phyloP scores from a whole-genome alignment of 805 yeast genomes.

The Teunomyces funiuensis region DNA sequence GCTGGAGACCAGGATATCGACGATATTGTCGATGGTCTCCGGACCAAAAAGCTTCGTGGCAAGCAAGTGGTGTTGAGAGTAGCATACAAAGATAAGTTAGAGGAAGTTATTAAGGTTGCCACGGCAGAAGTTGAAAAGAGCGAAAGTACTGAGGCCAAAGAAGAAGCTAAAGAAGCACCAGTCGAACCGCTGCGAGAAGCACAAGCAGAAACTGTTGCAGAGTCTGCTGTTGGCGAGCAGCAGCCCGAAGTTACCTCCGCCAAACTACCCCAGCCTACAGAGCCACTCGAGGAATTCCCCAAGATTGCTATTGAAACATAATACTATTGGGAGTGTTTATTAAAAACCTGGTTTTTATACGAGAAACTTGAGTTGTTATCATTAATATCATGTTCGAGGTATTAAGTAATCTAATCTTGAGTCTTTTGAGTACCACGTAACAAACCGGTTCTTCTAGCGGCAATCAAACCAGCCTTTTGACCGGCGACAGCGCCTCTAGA shows the following conservation, averaged over 20 bases:
- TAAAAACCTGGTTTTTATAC: slow-evolving; percentile 3
- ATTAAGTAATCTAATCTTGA: slow-evolving; percentile 68
- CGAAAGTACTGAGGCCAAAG: neutral
- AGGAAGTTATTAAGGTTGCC: slow-evolving; percentile 1
- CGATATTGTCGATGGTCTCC: slow-evolving; percentile 42
- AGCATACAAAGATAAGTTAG: slow-evolving; percentile 3
- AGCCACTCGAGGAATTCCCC: neutral
- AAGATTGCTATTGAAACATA: slow-evolving; percentile 1
- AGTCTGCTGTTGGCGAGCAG: neutral
- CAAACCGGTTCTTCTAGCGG: slow-evolving; percentile 99
- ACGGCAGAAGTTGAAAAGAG: neutral
- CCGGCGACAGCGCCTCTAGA: slow-evolving; percentile 99
- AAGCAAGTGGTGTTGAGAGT: slow-evolving; percentile 2
- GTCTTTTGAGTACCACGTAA: slow-evolving; percentile 98
- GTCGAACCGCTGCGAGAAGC: neutral
- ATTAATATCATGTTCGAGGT: slow-evolving; percentile 6
- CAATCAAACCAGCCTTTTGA: slow-evolving; percentile 99
- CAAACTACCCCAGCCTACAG: too few relatives aligned
- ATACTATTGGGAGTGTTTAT: slow-evolving; percentile 4
- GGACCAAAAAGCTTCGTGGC: slow-evolving; percentile 37
- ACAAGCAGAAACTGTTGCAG: neutral
- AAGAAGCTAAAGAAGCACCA: neutral
- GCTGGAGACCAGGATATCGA: slow-evolving; percentile 36
- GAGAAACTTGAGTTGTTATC: slow-evolving; percentile 4
- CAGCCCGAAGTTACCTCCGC: neutral